These are phyloP conservation scores for Nigrospora sphaerica DNA, from an alignment of 2,329 filamentous ascomycete genomes.

Conservation along the genomic window DNA sequence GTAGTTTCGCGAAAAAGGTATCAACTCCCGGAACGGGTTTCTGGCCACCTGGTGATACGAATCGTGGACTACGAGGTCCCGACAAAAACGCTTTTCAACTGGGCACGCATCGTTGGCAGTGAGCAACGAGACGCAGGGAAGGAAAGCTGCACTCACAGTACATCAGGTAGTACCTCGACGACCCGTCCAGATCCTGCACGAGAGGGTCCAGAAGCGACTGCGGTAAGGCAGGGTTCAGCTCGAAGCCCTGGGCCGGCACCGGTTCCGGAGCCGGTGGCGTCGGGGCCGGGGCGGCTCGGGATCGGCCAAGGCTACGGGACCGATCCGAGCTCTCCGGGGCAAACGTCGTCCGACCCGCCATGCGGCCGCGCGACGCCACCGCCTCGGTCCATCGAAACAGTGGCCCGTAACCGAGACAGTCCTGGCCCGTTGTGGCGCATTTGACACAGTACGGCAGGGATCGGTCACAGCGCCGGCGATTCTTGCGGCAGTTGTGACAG, in stretches of 20 bases:
- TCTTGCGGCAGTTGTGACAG: slow-evolving; percentile 57
- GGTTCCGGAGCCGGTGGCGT: too few relatives aligned
- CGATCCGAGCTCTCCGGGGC: not conserved
- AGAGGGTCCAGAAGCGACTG: slow-evolving; percentile 43
- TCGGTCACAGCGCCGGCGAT: slow-evolving; percentile 54
- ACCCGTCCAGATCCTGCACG: slow-evolving; percentile 42
- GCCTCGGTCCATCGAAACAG: slow-evolving; percentile 53
- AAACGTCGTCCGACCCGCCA: slow-evolving; percentile 16
- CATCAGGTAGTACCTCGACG: slow-evolving; percentile 38
- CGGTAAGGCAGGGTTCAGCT: slow-evolving; percentile 1
- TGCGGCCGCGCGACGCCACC: slow-evolving; percentile 41
- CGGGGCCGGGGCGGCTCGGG: too few relatives aligned
- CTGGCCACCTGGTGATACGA: slow-evolving; percentile 22
- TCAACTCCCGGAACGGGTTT: slow-evolving; percentile 42
- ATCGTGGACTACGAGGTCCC: slow-evolving; percentile 45
- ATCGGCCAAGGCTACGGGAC: too few relatives aligned
- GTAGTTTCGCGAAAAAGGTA: slow-evolving; percentile 37
- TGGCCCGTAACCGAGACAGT: slow-evolving; percentile 56
- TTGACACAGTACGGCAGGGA: slow-evolving; percentile 54
- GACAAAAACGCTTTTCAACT: slow-evolving; percentile 34
- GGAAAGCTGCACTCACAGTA: slow-evolving; percentile 35
- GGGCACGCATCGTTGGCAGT: slow-evolving; percentile 2
- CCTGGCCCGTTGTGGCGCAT: slow-evolving; percentile 45
- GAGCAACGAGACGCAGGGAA: not conserved
- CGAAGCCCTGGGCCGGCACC: too few relatives aligned